phyloP scores from a whole-genome alignment of 768 basidiomycete species.

The Rhizopogon sp. region DNA sequence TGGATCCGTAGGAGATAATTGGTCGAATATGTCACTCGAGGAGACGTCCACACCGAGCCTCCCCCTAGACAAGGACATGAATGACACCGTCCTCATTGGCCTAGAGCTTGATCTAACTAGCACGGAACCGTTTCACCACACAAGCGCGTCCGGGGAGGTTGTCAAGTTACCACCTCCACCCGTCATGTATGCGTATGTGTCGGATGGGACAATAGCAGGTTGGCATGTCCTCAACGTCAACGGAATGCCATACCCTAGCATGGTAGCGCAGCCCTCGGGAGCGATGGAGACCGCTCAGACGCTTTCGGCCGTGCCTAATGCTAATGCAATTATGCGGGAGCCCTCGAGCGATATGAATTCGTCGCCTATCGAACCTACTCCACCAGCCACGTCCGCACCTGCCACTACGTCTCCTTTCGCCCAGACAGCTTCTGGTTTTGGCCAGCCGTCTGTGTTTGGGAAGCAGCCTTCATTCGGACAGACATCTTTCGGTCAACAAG shows the following conservation, averaged over 20 bases:
- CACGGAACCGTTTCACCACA: constrained; percentile 30
- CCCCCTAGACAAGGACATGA: constrained; percentile 62
- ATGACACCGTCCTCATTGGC: constrained; percentile 65
- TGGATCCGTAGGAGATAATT: constrained; percentile 32
- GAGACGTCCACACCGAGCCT: constrained; percentile 51
- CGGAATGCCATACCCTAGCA: constrained; percentile 49
- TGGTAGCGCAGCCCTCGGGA: constrained; percentile 30
- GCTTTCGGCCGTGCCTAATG: constrained; percentile 15
- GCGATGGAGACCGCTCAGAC: constrained; percentile 27
- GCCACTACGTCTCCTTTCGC: constrained; percentile 9
- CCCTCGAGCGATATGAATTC: constrained; percentile 26
- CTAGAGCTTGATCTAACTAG: constrained; percentile 66
- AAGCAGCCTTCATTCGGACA: constrained; percentile 6
- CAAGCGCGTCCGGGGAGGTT: constrained; percentile 36
- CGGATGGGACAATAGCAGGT: constrained; percentile 70
- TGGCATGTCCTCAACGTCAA: constrained; percentile 65
- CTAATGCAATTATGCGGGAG: constrained; percentile 20
- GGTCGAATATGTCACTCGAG: constrained; percentile 43
- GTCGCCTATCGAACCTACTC: constrained; percentile 16
- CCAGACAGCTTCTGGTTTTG: constrained; percentile 22
- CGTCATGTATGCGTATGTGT: constrained; percentile 69
- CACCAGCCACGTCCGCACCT: constrained; percentile 6
- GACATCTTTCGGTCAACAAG: constrained; percentile 24
- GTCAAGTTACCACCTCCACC: constrained; percentile 47
- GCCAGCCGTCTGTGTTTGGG: constrained; percentile 27